Conservation (phyloP, 768 basidiomycete genomes). For the Calvatia gigantea region DNA sequence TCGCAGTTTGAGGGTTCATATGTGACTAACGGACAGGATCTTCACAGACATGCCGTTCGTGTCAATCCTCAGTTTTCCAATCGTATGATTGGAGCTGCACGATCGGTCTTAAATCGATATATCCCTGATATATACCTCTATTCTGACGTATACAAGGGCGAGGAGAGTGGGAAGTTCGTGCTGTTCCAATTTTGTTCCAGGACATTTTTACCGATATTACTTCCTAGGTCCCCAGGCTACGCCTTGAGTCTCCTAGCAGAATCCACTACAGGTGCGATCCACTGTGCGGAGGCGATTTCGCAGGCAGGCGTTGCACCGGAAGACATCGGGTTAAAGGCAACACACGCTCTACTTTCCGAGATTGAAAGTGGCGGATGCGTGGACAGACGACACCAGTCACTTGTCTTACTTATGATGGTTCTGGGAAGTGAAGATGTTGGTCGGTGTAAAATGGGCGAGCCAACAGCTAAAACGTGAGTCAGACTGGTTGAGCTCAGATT, state of each 20-base stretch:
- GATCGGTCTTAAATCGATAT: slow-evolving; percentile 91
- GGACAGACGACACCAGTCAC: slow-evolving; percentile 82
- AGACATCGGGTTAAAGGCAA: slow-evolving; percentile 83
- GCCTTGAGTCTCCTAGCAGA: slow-evolving; percentile 88
- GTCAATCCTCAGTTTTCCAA: slow-evolving; percentile 98
- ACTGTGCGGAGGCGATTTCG: slow-evolving; percentile 85
- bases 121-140: slow-evolving; percentile 98
- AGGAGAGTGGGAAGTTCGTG: slow-evolving; percentile 92
- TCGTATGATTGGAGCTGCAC: slow-evolving; percentile 92
- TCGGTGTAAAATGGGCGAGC: slow-evolving; percentile 80
- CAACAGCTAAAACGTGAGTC: slow-evolving; percentile 78
- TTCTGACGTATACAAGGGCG: slow-evolving; percentile 97
- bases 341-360: slow-evolving; percentile 75
- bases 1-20: neutral
- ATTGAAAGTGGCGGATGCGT: slow-evolving; percentile 84
- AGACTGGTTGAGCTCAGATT: slow-evolving; percentile 2
- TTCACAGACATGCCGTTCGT: slow-evolving; percentile 83
- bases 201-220: neutral
- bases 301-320: slow-evolving; percentile 85
- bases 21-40: slow-evolving; percentile 7
- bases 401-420: slow-evolving; percentile 88
- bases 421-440: slow-evolving; percentile 98
- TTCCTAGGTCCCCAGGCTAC: slow-evolving; percentile 87
- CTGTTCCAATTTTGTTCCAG: neutral
- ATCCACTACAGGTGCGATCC: slow-evolving; percentile 85